phyloP scores from a whole-genome alignment of 495 filamentous ascomycete genomes.

The Pyrenopolyporus hunteri region DNA sequence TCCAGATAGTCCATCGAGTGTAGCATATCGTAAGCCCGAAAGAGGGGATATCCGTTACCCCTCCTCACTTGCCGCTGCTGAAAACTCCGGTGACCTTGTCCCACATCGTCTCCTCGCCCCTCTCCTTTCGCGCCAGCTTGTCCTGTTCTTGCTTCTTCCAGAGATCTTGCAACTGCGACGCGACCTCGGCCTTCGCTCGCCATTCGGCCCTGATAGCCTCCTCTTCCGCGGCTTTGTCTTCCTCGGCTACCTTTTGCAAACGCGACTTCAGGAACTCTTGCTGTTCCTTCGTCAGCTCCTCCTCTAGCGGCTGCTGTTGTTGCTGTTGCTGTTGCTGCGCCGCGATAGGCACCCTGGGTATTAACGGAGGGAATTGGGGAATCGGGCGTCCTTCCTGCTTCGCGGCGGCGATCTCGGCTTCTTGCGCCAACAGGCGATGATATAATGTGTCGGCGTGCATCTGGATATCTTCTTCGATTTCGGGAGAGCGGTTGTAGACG shows the following conservation, averaged over 20 bases:
- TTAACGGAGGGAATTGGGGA: slow-evolving; percentile 55
- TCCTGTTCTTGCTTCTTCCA: slow-evolving; percentile 64
- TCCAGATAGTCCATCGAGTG: too few species aligned
- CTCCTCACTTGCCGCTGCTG: slow-evolving; percentile 19
- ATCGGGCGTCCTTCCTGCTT: slow-evolving; percentile 63
- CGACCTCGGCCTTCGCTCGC: slow-evolving; percentile 62
- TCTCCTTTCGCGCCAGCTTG: slow-evolving; percentile 62
- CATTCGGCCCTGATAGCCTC: slow-evolving; percentile 65
- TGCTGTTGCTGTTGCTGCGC: slow-evolving; percentile 11
- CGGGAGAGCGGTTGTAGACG: slow-evolving; percentile 63
- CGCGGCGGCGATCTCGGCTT: slow-evolving; percentile 69
- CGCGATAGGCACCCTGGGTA: slow-evolving; percentile 40
- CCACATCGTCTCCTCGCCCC: slow-evolving; percentile 59
- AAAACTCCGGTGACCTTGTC: slow-evolving; percentile 51
- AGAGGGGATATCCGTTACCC: neutral
- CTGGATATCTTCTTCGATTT: slow-evolving; percentile 87
- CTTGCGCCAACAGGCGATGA: slow-evolving; percentile 81
- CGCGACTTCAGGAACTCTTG: slow-evolving; percentile 56
- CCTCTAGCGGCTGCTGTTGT: slow-evolving; percentile 1
- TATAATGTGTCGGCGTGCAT: slow-evolving; percentile 93
- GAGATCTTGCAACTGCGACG: slow-evolving; percentile 57
- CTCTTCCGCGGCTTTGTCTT: slow-evolving; percentile 71
- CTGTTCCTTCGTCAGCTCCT: slow-evolving; percentile 44
- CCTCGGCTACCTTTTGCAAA: slow-evolving; percentile 63
- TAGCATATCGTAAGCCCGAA: neutral